Evolutionary conservation across 2,329 filamentous ascomycete genomes (phyloP).

Genomic region (Nothopassalora personata): DNA sequence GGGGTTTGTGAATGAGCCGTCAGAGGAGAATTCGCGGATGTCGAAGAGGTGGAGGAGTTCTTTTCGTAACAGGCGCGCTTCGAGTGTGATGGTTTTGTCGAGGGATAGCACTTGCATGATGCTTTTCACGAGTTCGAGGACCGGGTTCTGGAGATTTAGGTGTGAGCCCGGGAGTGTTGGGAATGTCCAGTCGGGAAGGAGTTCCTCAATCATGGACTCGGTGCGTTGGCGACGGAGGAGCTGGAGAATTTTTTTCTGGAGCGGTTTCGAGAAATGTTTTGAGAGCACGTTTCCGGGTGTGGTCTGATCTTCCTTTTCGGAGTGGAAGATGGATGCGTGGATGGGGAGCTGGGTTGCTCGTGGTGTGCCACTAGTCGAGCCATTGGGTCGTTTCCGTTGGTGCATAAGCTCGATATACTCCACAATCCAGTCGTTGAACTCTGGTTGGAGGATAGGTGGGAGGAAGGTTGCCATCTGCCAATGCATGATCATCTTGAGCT

Average conservation of each 20-base stretch:
- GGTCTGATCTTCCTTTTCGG: constrained; percentile 55
- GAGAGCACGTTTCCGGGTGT: constrained; percentile 61
- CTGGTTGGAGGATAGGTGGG: constrained; percentile 69
- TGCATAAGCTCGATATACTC: constrained; percentile 97
- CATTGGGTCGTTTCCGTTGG: constrained; percentile 63
- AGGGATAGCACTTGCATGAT: constrained; percentile 89
- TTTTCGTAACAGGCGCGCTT: constrained; percentile 81
- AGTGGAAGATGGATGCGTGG: constrained; percentile 48
- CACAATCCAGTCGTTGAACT: constrained; percentile 87
- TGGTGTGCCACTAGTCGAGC: constrained; percentile 43
- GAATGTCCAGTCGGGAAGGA: constrained; percentile 82
- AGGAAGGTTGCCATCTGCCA: constrained; percentile 95
- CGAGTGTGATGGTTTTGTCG: constrained; percentile 83
- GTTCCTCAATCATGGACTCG: constrained; percentile 81
- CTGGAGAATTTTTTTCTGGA: constrained; percentile 79
- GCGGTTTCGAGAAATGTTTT: constrained; percentile 77
- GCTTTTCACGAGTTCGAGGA: constrained; percentile 84
- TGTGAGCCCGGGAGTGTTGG: constrained; percentile 72
- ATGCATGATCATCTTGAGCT: constrained; percentile 89
- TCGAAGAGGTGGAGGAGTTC: constrained; percentile 88
- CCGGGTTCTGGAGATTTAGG: constrained; percentile 60
- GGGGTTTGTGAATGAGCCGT: constrained; percentile 84
- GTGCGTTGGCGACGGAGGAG: constrained; percentile 83
- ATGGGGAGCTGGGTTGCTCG: constrained; percentile 58
- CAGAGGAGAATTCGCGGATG: constrained; percentile 84